Evolutionary conservation across 2,329 filamentous ascomycete genomes (phyloP), one percentile per base, ranked within the genome.

Genomic region (Fusarium nisikadoi): DNA sequence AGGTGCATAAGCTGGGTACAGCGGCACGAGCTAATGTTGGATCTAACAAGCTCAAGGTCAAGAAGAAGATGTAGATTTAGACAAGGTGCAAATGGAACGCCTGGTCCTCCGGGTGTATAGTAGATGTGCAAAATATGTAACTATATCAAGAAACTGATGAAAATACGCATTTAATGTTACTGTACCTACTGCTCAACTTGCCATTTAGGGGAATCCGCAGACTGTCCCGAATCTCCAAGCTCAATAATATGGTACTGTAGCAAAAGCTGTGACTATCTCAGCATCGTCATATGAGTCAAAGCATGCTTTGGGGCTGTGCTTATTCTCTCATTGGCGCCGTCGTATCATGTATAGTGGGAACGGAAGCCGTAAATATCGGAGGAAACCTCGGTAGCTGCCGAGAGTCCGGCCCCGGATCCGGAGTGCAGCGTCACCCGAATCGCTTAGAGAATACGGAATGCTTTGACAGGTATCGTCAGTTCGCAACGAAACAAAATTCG

Each of bases 1-100:
- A 86, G 71, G 84, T 97, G 62, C 96, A 99, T 84, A 97, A 94
- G 88, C 83, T 91, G 75, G 94, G 90, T 70, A 94, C 95, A 39
- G 88, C 90, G 33, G 89, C 93, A 31, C 89, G 96, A 83, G 92
- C 93, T 38, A 98, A 98, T 79, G 75, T 91, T 76, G 82, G 75
- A 38, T 82, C 78, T n/a, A 79, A 76, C 73, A 81, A 84, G 71
- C 77, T 80, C 14, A 80, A 75, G 52, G 65, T 75, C 38, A 82
- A 79, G 77, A 82, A 79, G 78, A 83, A 77, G 75, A 80, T 77
- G 75, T 80, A 77, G 65, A 70, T 49, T 53, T 67, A 62, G 49
- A 53, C 53, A 27, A 53, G 70, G 45, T 46, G 39, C 33, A 31
- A 36, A 63, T 45, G 45, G 54, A 60, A 38, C 52, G 38, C 29